These are phyloP conservation scores for Trichoderma atroviride DNA, from an alignment of 2,329 filamentous ascomycete species.

Conservation along the genomic window DNA sequence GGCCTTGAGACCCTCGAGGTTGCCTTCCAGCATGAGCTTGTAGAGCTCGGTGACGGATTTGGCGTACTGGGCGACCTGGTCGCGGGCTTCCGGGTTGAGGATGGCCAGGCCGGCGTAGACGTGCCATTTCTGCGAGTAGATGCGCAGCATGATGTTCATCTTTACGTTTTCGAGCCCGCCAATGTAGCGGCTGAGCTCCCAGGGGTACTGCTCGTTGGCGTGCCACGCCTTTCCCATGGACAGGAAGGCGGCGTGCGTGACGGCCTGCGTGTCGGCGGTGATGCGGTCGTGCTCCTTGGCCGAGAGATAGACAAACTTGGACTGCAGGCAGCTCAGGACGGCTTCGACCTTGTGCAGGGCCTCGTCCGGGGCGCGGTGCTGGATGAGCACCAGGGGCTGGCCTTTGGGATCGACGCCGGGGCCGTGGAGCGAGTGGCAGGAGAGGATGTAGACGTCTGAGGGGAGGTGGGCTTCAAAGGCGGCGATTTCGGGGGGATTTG, in stretches of 20 bases:
- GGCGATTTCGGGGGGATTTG: constrained; percentile 93
- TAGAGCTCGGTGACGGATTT: constrained; percentile 89
- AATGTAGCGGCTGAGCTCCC: constrained; percentile 93
- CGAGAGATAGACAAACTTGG: constrained; percentile 84
- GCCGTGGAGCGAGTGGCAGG: constrained; percentile 94
- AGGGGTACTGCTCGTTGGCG: constrained; percentile 92
- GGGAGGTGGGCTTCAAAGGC: constrained; percentile 92
- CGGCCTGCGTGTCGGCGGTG: constrained; percentile 96
- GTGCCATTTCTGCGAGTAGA: constrained; percentile 99
- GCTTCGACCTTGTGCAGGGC: constrained; percentile 78
- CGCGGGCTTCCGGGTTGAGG: constrained; percentile 87
- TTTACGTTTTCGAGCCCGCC: constrained; percentile 99
- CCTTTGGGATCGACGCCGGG: constrained; percentile 85
- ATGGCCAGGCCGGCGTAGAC: constrained; percentile 98
- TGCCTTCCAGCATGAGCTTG: constrained; percentile 92
- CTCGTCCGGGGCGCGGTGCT: constrained; percentile 80
- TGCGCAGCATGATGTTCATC: constrained; percentile 95
- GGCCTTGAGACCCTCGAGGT: constrained; percentile 70
- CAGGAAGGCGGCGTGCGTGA: constrained; percentile 95
- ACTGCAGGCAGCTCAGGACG: constrained; percentile 80
- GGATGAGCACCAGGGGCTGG: constrained; percentile 90
- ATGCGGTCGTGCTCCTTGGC: constrained; percentile 92
- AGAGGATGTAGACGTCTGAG: constrained; percentile 86
- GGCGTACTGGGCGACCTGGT: constrained; percentile 94
- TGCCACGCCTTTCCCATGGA: constrained; percentile 99